phyloP scores from a whole-genome alignment of 2,329 filamentous ascomycete genomes.

The Cercospora brassicicola region DNA sequence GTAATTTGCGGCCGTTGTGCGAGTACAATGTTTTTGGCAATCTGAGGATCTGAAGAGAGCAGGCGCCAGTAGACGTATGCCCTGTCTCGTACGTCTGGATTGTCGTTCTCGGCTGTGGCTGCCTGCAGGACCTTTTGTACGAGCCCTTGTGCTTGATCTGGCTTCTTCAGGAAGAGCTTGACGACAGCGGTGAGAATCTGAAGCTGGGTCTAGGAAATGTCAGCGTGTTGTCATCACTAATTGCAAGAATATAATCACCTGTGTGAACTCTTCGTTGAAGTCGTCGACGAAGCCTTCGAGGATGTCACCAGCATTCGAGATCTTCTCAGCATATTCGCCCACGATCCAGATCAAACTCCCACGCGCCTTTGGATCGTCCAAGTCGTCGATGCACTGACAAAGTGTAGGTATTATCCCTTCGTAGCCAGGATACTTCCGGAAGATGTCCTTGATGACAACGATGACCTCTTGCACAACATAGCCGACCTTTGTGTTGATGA shows the following conservation, averaged over 20 bases:
- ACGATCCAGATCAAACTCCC: conserved; percentile 98
- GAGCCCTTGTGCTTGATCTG: conserved; percentile 82
- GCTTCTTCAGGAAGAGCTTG: conserved; percentile 96
- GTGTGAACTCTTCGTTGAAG: conserved; percentile 95
- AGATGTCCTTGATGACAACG: conserved; percentile 98
- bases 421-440: conserved; percentile 95
- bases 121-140: conserved; percentile 93
- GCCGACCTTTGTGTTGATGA: conserved; percentile 97
- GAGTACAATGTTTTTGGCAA: conserved; percentile 89
- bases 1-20: conserved; percentile 93
- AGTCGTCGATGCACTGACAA: conserved; percentile 93
- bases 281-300: conserved; percentile 85
- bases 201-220: conserved; percentile 73
- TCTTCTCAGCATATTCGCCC: conserved; percentile 98
- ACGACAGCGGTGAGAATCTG: conserved; percentile 97
- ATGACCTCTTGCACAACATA: conserved; percentile 98
- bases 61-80: conserved; percentile 99
- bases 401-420: conserved; percentile 96
- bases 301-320: conserved; percentile 96
- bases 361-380: conserved; percentile 90
- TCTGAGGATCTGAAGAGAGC: conserved; percentile 83
- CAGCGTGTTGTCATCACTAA: conserved; percentile 28
- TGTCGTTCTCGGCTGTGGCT: conserved; percentile 92
- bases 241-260: conserved; percentile 55
- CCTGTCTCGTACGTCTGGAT: conserved; percentile 93